phyloP scores from a whole-genome alignment of 495 filamentous ascomycete species.

The Elaphomyces granulatus region DNA sequence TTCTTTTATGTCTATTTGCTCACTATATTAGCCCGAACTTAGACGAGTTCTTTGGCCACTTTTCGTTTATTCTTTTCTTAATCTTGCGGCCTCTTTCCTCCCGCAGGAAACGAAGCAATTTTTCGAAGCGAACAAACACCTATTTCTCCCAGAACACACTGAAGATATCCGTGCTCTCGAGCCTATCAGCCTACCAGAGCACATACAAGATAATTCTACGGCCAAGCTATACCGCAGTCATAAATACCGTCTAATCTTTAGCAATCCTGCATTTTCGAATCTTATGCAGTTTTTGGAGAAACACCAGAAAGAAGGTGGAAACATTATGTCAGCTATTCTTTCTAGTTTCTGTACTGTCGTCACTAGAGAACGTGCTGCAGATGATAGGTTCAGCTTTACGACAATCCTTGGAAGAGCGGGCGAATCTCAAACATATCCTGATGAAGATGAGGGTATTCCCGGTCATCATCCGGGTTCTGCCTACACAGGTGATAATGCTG shows the following conservation, averaged over 20 bases:
- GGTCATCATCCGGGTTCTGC: slow-evolving; percentile 78
- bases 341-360: slow-evolving; percentile 59
- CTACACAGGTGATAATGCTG: slow-evolving; percentile 52
- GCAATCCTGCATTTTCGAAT: slow-evolving; percentile 58
- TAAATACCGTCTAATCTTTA: slow-evolving; percentile 79
- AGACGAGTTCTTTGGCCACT: slow-evolving; percentile 76
- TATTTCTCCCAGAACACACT: slow-evolving; percentile 59
- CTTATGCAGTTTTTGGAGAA: slow-evolving; percentile 79
- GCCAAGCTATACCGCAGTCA: slow-evolving; percentile 66
- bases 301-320: slow-evolving; percentile 64
- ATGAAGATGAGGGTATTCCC: slow-evolving; percentile 85
- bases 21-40: slow-evolving; percentile 57
- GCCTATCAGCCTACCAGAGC: slow-evolving; percentile 56
- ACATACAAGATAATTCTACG: slow-evolving; percentile 54
- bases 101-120: slow-evolving; percentile 55
- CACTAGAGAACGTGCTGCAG: slow-evolving; percentile 57
- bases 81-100: slow-evolving; percentile 62
- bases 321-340: slow-evolving; percentile 57
- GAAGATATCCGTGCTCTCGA: slow-evolving; percentile 60
- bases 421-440: slow-evolving; percentile 50
- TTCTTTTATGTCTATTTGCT: slow-evolving; percentile 10
- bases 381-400: slow-evolving; percentile 68
- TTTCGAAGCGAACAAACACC: slow-evolving; percentile 46
- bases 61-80: slow-evolving; percentile 83
- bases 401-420: slow-evolving; percentile 53